These are phyloP conservation scores for Sarcodon aspratus DNA, from an alignment of 768 basidiomycete species.

Conservation along the genomic window DNA sequence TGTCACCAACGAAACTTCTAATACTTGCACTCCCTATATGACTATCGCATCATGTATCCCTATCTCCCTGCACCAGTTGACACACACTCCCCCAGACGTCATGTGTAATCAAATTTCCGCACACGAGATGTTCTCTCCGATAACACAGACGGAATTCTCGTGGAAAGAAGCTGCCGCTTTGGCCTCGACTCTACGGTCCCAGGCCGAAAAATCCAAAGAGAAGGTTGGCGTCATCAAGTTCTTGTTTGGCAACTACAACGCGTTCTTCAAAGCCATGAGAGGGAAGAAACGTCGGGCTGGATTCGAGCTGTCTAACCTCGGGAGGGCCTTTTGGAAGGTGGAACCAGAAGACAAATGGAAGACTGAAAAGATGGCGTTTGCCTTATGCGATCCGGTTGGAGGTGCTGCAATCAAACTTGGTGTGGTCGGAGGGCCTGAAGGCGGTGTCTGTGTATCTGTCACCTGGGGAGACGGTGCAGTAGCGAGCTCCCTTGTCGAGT, in stretches of 20 bases:
- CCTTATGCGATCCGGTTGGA: constrained; percentile 7
- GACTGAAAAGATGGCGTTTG: constrained; percentile 8
- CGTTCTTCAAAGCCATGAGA: constrained; percentile 16
- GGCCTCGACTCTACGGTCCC: constrained; percentile 14
- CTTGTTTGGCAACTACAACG: constrained; percentile 19
- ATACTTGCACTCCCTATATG: background rate
- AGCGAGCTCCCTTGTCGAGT: constrained; percentile 9
- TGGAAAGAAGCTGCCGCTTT: constrained; percentile 22
- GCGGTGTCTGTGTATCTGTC: constrained; percentile 8
- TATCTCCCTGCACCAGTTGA: constrained; percentile 20
- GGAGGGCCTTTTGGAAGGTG: constrained; percentile 12
- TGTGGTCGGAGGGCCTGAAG: constrained; percentile 8
- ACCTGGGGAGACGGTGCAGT: constrained; percentile 11
- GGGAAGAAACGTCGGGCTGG: constrained; percentile 21
- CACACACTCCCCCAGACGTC: constrained; percentile 14
- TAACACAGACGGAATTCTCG: constrained; percentile 14
- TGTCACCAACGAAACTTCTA: constrained; percentile 4
- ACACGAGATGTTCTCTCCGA: constrained; percentile 10
- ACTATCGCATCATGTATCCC: constrained; percentile 13
- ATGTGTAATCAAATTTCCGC: constrained; percentile 24
- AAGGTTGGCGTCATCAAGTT: constrained; percentile 21
- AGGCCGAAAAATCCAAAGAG: constrained; percentile 10
- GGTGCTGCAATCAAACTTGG: constrained; percentile 12
- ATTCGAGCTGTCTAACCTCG: constrained; percentile 29
- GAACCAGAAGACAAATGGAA: constrained; percentile 5